Base-by-base conservation (phyloP, 129 eudicot genomes). In the Flaveria brownii region DNA sequence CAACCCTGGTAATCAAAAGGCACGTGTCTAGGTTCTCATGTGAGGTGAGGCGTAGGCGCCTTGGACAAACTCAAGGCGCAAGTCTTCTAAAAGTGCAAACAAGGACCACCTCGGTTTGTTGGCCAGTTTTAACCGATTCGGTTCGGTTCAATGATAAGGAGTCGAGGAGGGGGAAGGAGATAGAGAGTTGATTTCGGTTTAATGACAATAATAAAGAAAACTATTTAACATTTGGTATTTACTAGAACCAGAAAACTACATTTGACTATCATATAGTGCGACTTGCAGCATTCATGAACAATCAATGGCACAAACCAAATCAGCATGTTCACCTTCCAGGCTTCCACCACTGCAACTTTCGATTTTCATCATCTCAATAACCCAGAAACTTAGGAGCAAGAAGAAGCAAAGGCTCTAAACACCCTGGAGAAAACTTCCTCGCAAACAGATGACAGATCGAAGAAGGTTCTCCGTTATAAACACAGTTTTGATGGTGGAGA, bases 401-500 rank as follows among this genome's bases (percentile, higher is more conserved):
- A 15, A 78, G 66, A 23, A 85, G 56, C 66, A 92, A 77, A 3
- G 89, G 85, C 69, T 90, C 80, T 86, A 92, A 86, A 50, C 89
- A 70, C 26, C 87, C 88, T 1, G 96, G 92, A 62, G 98, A 91
- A 68, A 90, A 90, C 70, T 92, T 92, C 75, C 96, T 84, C 2
- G 90, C 96, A 55, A 92, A 92, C 39, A 92, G 88, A 59, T 12
- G 52, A 77, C 98, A 92, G 15, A 86, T 39, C 4, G 91, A 82
- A 10, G 88, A 45, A 10, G 78, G 77, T 61, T 77, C 56, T 60
- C 80, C 85, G 52, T 88, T 92, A 73, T 92, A 92, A n/a, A 63
- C 5, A 51, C 98, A 90, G 23, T 47, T 70, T 1, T 55, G 80
- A 4, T 68, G 81, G 39, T 55, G 79, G 7, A 54, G 79, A 5